Evolutionary conservation across 176 grass and related monocot species (phyloP), one percentile per base, ranked within the genome.

Genomic region (Aegilops tauschii): DNA sequence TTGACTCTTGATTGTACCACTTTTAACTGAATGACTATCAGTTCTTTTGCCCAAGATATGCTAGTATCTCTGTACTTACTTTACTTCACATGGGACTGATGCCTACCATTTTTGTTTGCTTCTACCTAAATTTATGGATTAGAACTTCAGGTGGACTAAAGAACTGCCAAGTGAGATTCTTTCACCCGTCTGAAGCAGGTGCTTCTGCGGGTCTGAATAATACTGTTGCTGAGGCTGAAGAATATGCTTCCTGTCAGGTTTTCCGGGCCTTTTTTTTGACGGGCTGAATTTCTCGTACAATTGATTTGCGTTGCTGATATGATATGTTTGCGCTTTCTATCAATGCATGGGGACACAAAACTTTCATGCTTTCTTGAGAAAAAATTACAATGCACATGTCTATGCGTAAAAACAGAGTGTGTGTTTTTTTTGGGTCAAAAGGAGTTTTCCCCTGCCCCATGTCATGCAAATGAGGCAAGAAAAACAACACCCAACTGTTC

Each of bases 1-100:
- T 85, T 86, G 17, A 77, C 17, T 77, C 35, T 77, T 78, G 14
- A 78, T 31, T 45, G 77, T 77, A 88, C 52, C 11, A 56, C 20
- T 65, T 78, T 78, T 54, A 70, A 70, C 47, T 69, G 9, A 81
- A 86, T 30, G 49, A 29, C 58, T 44, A 67, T 66, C 13, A 32
- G 21, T 40, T 85, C 64, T 80, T 69, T 47, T 27, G 3, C 18
- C 2, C 18, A 59, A 69, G 49, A 67, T 45, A 34, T 9, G 25
- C 36, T 9, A 29, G 28, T 58, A 58, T 2, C 17, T 81, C 12
- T 49, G 8, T 37, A 29, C 13, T 50, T 21, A 21, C 63, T 54
- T 18, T 16, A 21, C 63, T 62, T 68, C 58, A 29, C 28, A 75
- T 30, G 45, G 18, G 30, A 34, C 4, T 68, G 30, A 31, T 32